A percentile compares a stretch with the other conserved stretches of the same genome.
Conservation (phyloP, 371 early-diverging fungal species). For the Amoeboaphelidium occidentale region DNA sequence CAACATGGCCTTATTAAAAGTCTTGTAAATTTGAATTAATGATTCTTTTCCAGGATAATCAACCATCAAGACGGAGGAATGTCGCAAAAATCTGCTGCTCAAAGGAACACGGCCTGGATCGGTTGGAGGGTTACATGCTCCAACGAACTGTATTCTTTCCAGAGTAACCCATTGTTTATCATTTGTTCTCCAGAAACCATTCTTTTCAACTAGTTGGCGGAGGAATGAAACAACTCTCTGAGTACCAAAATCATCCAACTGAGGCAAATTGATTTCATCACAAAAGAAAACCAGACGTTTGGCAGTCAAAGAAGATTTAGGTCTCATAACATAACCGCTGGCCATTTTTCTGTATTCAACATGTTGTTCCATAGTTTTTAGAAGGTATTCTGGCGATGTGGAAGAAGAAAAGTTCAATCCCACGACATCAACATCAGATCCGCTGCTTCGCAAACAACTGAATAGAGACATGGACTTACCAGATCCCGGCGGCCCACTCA, state of each 20-base stretch:
- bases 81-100: slow-evolving; percentile 82
- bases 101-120: slow-evolving; percentile 94
- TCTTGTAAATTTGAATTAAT: slow-evolving; percentile 81
- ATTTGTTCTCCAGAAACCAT: slow-evolving; percentile 81
- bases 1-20: slow-evolving; percentile 73
- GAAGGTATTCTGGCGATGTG: slow-evolving; percentile 79
- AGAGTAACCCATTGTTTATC: slow-evolving; percentile 79
- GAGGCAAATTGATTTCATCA: slow-evolving; percentile 96
- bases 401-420: slow-evolving; percentile 95
- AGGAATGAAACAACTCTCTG: slow-evolving; percentile 91
- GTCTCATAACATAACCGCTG: slow-evolving; percentile 65
- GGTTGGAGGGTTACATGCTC: slow-evolving; percentile 97
- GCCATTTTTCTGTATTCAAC: slow-evolving; percentile 93
- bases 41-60: slow-evolving; percentile 89
- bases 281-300: slow-evolving; percentile 95
- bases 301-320: slow-evolving; percentile 35
- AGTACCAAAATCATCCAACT: slow-evolving; percentile 85
- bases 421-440: slow-evolving; percentile 86
- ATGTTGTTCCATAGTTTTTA: slow-evolving; percentile 90
- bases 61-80: slow-evolving; percentile 88
- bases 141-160: slow-evolving; percentile 92
- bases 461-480: slow-evolving; percentile 98
- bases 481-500: slow-evolving; percentile 96
- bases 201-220: slow-evolving; percentile 79
- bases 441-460: slow-evolving; percentile 61